Base-by-base conservation (phyloP, 2,329 filamentous ascomycete species). In the Aspergillus amoenus region DNA sequence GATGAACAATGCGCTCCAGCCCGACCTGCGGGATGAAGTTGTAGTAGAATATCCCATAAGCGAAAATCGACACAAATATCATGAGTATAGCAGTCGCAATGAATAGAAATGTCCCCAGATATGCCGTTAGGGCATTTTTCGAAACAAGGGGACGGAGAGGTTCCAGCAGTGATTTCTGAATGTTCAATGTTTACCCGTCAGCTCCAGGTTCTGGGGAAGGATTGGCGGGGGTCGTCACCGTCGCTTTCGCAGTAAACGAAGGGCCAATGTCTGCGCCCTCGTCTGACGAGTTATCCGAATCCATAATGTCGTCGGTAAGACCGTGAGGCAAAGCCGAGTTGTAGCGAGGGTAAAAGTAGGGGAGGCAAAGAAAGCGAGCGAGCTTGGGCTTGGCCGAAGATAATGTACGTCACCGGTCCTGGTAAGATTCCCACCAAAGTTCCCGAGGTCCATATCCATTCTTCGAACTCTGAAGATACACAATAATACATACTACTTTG, bases 11-110 rank as follows among this genome's bases (percentile, higher is more conserved):
- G n/a, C 82, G 79, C 59, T 81, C 76, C 59, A 89, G 79, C 54
- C 85, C 84, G 62, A 87, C 83, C 52, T 84, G 81, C 1, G 88
- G 88, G 21, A 91, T 83, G 73, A 86, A 89, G 60, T 81, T 82
- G 72, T 82, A 81, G 76, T 90, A 90, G 75, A 91, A 90, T 17
- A 87, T 74, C 37, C 79, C 77, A 69, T 90, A 90, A 34, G 86
- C 85, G 40, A 84, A 68, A 6, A 81, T 73, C 5, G 88, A 86
- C 18, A 85, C 71, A 39, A 77, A 79, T 43, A 88, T 74, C 50
- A 90, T 80, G 41, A 82, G 62, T 15, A 81, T 63, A 3, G 82
- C 81, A 21, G 85, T 79, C 50, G 76, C 62, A 45, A 82, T 68
- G 61, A 86, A 76, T 22, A 88, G 78, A 13, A 81, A 61, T 13